phyloP scores from a whole-genome alignment of 495 filamentous ascomycete species.

The Chaetomium tenue region DNA sequence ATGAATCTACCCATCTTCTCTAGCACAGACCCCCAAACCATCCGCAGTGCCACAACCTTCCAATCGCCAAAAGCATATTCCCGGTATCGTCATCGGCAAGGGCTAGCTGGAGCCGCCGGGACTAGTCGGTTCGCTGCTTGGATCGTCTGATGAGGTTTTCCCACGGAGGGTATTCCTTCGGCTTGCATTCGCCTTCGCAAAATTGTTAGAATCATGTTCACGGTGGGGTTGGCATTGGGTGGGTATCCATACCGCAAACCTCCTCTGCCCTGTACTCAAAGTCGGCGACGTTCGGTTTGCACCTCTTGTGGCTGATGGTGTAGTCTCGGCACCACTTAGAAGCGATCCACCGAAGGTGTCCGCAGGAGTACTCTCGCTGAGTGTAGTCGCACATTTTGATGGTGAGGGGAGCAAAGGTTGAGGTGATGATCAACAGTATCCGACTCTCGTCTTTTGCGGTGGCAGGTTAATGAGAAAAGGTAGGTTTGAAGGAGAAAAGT shows the following conservation, averaged over 20 bases:
- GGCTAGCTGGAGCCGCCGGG: no score
- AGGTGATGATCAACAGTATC: no score
- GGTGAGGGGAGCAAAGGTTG: no score
- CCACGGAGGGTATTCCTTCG: constrained; percentile 37
- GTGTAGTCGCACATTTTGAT: constrained; percentile 42
- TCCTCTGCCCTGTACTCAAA: constrained; percentile 42
- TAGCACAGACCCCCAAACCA: no score
- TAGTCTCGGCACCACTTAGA: constrained; percentile 45
- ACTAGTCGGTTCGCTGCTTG: constrained; percentile 34
- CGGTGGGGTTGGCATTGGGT: background rate
- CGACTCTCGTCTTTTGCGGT: no score
- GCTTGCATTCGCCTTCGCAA: constrained; percentile 39
- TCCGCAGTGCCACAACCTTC: no score
- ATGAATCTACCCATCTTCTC: no score
- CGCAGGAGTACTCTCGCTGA: constrained; percentile 43
- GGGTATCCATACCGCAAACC: constrained; percentile 37
- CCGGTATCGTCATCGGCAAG: no score
- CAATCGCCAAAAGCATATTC: no score
- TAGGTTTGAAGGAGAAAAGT: no score
- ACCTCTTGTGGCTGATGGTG: constrained; percentile 42
- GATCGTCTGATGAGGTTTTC: constrained; percentile 43
- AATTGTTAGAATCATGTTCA: constrained; percentile 16
- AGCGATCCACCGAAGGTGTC: constrained; percentile 46
- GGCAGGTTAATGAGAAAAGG: no score
- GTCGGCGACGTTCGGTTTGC: constrained; percentile 42